These are phyloP conservation scores for Neocucurbitaria cava DNA, from an alignment of 2,329 filamentous ascomycete genomes.

Conservation along the genomic window DNA sequence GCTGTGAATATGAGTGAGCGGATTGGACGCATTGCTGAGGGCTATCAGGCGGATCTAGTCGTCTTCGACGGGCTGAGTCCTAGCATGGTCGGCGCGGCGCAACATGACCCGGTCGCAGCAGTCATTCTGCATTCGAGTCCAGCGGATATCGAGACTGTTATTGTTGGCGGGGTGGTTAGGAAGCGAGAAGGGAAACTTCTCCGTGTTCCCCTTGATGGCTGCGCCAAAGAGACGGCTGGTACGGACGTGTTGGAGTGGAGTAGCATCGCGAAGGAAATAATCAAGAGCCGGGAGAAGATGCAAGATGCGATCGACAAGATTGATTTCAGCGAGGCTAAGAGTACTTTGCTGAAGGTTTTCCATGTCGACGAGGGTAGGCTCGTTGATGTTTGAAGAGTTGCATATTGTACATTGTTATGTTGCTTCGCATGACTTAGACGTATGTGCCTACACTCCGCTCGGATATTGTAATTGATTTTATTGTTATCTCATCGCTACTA, in stretches of 20 bases:
- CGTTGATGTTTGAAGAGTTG: constrained; percentile 4
- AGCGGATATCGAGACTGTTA: constrained; percentile 53
- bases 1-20: constrained; percentile 52
- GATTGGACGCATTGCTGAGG: constrained; percentile 56
- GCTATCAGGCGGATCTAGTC: constrained; percentile 58
- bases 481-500: no score
- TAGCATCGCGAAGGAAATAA: constrained; percentile 37
- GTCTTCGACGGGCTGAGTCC: constrained; percentile 55
- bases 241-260: constrained; percentile 36
- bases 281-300: constrained; percentile 36
- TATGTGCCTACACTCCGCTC: no score
- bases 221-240: constrained; percentile 16
- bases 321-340: constrained; percentile 31
- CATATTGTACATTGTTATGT: neutral
- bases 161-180: constrained; percentile 53
- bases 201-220: constrained; percentile 30
- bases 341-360: constrained; percentile 22
- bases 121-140: constrained; percentile 53
- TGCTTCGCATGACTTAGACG: no score
- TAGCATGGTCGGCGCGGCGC: constrained; percentile 51
- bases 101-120: constrained; percentile 53
- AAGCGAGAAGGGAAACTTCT: constrained; percentile 46
- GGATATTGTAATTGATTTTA: no score
- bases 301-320: constrained; percentile 40
- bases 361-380: constrained; percentile 24